Evolutionary conservation across 495 filamentous ascomycete species (phyloP), one percentile per base, ranked within the genome.

Genomic region (Trichoderma virens): DNA sequence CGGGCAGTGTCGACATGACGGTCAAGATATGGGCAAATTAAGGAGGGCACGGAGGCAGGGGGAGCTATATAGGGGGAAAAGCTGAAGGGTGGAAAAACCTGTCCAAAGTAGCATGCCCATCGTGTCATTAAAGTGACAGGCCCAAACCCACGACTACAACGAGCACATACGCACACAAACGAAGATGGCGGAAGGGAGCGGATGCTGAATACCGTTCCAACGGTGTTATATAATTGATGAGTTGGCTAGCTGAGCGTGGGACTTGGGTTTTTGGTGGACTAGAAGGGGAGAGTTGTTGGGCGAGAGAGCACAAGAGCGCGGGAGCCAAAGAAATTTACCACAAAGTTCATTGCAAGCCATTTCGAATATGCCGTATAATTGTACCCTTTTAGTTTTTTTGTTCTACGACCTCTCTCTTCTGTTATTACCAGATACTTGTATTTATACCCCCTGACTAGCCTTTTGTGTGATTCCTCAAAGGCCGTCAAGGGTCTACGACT

Each of bases 1-100:
- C 85, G 18, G 85, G 84, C 13, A 83, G 84, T 65, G 85, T 86
- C 56, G 85, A 87, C 69, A 71, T 82, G 71, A 85, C 82, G 47
- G 79, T 87, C 64, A 74, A 83, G 65, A 79, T 87, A 60, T 87
- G 86, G 74, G 84, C 85, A 56, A 81, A 82, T 67, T 82, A 67
- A 75, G 30, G 45, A 30, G 51, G 11, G 9, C 3, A 18, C 18
- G 51, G 11, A 28, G 11, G 43, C 13, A 30, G 25, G 25, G 51
- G 25, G 25, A 56, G 16, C 6, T 28, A 27, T 4, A 25, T 25
- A 13, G 45, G 16, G 16, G 45, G 2, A 2, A 51, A 4, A 27
- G 4, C 18, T 2, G 45, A 27, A n/a, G 23, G 45, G 51, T 7
- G 51, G 51, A 8, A 2, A 9, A 20, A 6, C 23, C 25, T 28